phyloP scores from a whole-genome alignment of 78 protist species.

The Dictyostelium intermedium region DNA sequence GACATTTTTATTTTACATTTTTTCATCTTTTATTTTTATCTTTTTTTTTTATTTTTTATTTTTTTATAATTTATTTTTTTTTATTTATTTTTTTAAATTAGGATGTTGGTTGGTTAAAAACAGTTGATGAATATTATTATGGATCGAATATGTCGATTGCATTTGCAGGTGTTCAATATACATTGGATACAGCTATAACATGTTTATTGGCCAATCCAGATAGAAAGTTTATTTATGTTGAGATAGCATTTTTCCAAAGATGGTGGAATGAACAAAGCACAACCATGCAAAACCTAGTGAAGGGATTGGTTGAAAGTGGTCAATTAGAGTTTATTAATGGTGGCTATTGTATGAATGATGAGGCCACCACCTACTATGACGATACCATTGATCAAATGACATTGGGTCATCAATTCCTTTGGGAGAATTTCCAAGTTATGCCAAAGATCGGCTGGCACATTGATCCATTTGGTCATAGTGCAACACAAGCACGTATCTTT shows the following conservation, averaged over 20 bases:
- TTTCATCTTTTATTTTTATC: no score
- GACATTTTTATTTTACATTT: no score
- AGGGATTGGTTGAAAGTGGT: slow-evolving; percentile 80
- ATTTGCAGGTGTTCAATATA: slow-evolving; percentile 83
- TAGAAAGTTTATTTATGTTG: slow-evolving; percentile 90
- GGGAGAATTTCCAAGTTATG: slow-evolving; percentile 46
- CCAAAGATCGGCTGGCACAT: slow-evolving; percentile 75
- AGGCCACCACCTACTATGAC: slow-evolving; percentile 91
- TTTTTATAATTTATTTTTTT: no score
- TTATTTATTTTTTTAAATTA: not conserved
- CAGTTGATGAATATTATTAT: slow-evolving; percentile 91
- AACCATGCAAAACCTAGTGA: slow-evolving; percentile 39
- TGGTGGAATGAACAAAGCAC: slow-evolving; percentile 91
- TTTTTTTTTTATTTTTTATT: not conserved
- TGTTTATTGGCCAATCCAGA: slow-evolving; percentile 77
- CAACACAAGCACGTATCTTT: slow-evolving; percentile 83
- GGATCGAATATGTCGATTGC: slow-evolving; percentile 82
- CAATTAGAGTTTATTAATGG: slow-evolving; percentile 92
- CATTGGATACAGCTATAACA: slow-evolving; percentile 75
- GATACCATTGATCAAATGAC: slow-evolving; percentile 79
- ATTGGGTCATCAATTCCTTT: slow-evolving; percentile 75
- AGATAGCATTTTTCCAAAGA: slow-evolving; percentile 86
- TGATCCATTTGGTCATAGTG: slow-evolving; percentile 96
- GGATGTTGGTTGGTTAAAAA: slow-evolving; percentile 95
- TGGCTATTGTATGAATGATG: slow-evolving; percentile 96